phyloP scores from a whole-genome alignment of 139 green algal species.

The Pedinophyceae sp. region DNA sequence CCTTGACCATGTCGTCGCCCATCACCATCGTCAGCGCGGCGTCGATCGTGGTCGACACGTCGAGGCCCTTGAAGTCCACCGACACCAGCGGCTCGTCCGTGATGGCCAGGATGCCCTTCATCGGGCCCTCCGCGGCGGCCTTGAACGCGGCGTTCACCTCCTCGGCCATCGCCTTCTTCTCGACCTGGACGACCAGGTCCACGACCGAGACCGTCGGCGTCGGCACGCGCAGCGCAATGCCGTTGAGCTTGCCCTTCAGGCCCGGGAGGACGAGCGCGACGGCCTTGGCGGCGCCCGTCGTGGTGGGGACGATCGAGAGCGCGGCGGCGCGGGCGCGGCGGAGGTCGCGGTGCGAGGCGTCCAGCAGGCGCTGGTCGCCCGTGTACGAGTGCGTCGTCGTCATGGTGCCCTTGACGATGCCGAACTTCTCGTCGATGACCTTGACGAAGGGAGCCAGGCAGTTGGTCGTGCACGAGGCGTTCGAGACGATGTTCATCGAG shows the following conservation, averaged over 20 bases:
- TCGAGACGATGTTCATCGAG: conserved; percentile 80
- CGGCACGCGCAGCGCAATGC: conserved; percentile 95
- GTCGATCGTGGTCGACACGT: conserved; percentile 65
- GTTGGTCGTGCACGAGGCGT: conserved; percentile 99
- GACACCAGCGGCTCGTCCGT: conserved; percentile 91
- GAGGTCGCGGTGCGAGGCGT: conserved; percentile 95
- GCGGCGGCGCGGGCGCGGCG: conserved; percentile 86
- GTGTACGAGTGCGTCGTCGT: conserved; percentile 99
- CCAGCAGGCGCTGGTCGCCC: conserved; percentile 93
- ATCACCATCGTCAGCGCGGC: conserved; percentile 98
- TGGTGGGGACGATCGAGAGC: conserved; percentile 98
- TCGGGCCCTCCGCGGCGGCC: conserved; percentile 56
- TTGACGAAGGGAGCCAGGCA: conserved; percentile 99
- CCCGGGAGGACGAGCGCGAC: conserved; percentile 85
- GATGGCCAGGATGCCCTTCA: conserved; percentile 83
- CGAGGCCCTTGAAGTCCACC: conserved; percentile 62
- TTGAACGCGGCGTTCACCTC: conserved; percentile 96
- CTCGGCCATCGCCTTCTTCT: conserved; percentile 99
- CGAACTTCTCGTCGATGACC: conserved; percentile 96
- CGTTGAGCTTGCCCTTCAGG: conserved; percentile 90
- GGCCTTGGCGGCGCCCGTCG: conserved; percentile 95
- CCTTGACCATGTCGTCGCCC: conserved; percentile 97
- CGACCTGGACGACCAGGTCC: conserved; percentile 84
- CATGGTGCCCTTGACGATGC: conserved; percentile 98
- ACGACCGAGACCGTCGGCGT: conserved; percentile 96